phyloP scores from a whole-genome alignment of 2,329 filamentous ascomycete species.

The Canariomyces notabilis region DNA sequence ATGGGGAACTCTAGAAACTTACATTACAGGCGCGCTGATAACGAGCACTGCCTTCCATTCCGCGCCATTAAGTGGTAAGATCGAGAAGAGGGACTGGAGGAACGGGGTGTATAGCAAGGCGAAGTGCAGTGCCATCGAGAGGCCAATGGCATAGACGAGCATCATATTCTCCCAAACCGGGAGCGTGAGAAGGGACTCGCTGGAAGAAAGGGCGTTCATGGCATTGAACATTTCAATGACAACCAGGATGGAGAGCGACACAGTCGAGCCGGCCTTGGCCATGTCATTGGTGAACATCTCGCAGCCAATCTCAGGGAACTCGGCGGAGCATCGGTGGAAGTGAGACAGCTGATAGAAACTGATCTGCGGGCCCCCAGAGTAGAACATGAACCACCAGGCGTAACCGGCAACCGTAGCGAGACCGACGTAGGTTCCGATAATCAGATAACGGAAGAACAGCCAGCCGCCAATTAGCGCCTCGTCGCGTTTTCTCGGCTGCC shows the following conservation, averaged over 20 bases:
- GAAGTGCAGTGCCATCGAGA: conserved; percentile 95
- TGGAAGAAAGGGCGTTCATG: conserved; percentile 94
- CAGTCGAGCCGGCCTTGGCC: conserved; percentile 84
- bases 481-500: conserved; percentile 83
- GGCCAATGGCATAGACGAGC: conserved; percentile 85
- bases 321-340: conserved; percentile 85
- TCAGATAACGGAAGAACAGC: conserved; percentile 96
- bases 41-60: conserved; percentile 90
- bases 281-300: conserved; percentile 83
- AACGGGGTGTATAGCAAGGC: conserved; percentile 87
- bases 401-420: conserved; percentile 93
- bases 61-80: conserved; percentile 74
- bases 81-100: conserved; percentile 83
- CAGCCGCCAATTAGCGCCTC: conserved; percentile 90
- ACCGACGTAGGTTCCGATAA: conserved; percentile 93
- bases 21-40: conserved; percentile 91
- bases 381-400: conserved; percentile 99
- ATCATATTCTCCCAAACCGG: conserved; percentile 99
- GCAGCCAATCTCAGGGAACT: conserved; percentile 88
- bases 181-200: conserved; percentile 86
- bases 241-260: conserved; percentile 86
- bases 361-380: conserved; percentile 84
- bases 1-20: conserved; percentile 40
- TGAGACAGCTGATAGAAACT: conserved; percentile 81
- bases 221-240: conserved; percentile 99